Percentiles rank a stretch among this genome's conserved stretches.
Evolutionary conservation across 441 rosid genomes (phyloP).

Genomic region (Manihot esculenta): DNA sequence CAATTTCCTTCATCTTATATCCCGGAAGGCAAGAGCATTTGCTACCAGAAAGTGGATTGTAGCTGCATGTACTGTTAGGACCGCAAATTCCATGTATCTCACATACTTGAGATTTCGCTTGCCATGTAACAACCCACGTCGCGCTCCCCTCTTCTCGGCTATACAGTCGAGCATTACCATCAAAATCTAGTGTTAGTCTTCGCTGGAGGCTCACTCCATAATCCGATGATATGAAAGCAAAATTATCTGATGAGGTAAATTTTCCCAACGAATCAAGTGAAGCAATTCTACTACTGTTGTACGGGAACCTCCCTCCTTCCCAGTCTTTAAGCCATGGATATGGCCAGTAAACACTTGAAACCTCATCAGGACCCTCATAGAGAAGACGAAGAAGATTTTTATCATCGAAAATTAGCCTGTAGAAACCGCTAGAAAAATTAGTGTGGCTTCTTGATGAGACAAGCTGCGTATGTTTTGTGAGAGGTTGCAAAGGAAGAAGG

Average conservation of each 20-base stretch:
- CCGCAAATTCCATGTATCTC: constrained; percentile 31
- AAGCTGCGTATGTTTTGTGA: constrained; percentile 18
- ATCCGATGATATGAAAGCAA: background rate
- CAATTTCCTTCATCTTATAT: background rate
- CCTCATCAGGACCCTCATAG: constrained; percentile 23
- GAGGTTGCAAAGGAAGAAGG: constrained; percentile 23
- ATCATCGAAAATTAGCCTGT: constrained; percentile 16
- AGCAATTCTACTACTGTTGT: constrained; percentile 25
- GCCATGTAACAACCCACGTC: constrained; percentile 26
- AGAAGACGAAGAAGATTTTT: constrained; percentile 20
- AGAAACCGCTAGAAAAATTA: constrained; percentile 17
- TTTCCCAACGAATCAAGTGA: constrained; percentile 13
- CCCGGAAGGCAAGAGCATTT: constrained; percentile 28
- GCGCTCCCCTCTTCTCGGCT: constrained; percentile 6
- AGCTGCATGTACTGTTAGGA: constrained; percentile 18
- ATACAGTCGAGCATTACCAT: constrained; percentile 29
- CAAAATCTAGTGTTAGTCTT: constrained; percentile 22
- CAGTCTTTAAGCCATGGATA: constrained; percentile 15
- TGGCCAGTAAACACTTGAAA: constrained; percentile 27
- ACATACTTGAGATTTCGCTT: constrained; percentile 18
- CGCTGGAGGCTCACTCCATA: constrained; percentile 15
- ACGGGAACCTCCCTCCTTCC: constrained; percentile 1
- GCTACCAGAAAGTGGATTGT: background rate
- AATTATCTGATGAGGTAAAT: constrained; percentile 18
- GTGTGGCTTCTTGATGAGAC: constrained; percentile 19